phyloP scores from a whole-genome alignment of 2,329 filamentous ascomycete species.

The Hyphodiscus sp. region DNA sequence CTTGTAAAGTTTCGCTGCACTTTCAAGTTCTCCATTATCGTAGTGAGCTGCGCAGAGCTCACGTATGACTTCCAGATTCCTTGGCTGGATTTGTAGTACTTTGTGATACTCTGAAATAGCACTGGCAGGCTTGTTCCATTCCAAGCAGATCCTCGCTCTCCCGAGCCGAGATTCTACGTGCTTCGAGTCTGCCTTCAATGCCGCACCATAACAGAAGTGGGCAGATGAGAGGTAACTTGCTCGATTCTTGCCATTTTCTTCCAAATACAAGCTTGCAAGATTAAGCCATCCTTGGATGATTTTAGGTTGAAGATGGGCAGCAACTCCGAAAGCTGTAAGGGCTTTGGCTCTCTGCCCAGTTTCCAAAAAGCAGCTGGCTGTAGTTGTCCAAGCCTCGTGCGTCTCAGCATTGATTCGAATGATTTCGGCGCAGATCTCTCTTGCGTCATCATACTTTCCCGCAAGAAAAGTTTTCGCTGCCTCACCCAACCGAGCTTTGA shows the following conservation, averaged over 20 bases:
- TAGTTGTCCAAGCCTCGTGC: conserved; percentile 56
- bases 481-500: conserved; percentile 59
- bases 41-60: conserved; percentile 31
- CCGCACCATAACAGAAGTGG: conserved; percentile 52
- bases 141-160: conserved; percentile 51
- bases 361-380: conserved; percentile 56
- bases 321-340: conserved; percentile 53
- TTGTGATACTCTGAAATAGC: conserved; percentile 52
- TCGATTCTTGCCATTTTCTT: conserved; percentile 40
- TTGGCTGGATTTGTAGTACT: conserved; percentile 41
- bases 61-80: conserved; percentile 37
- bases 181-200: conserved; percentile 48
- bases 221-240: conserved; percentile 46
- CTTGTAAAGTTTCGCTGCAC: conserved; percentile 30
- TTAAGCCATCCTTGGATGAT: conserved; percentile 52
- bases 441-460: conserved; percentile 52
- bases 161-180: conserved; percentile 49
- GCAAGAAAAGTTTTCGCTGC: conserved; percentile 64
- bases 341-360: conserved; percentile 51
- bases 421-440: conserved; percentile 53
- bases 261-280: conserved; percentile 51
- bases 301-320: conserved; percentile 56
- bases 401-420: conserved; percentile 64
- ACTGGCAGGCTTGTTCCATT: conserved; percentile 45
- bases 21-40: conserved; percentile 26